These are phyloP conservation scores for Leccinum truebloodii DNA, from an alignment of 768 basidiomycete genomes.

Conservation along the genomic window DNA sequence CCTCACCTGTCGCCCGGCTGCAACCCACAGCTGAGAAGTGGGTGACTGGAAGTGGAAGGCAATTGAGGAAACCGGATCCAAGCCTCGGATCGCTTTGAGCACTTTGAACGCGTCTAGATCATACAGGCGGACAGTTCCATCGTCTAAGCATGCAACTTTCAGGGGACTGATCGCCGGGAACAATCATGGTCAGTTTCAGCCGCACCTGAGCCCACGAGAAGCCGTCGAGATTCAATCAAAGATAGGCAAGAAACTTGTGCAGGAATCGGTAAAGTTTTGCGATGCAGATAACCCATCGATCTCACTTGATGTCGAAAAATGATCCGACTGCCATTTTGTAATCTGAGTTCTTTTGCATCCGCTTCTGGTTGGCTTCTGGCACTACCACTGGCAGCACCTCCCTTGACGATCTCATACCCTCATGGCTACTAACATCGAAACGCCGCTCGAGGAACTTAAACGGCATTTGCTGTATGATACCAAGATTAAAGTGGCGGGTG, in stretches of 20 bases:
- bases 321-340: neutral
- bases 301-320: neutral
- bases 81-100: constrained; percentile 58
- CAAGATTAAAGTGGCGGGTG: constrained; percentile 94
- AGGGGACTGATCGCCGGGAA: neutral
- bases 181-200: constrained; percentile 1
- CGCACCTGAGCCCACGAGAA: constrained; percentile 67
- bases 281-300: constrained; percentile 6
- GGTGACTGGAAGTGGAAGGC: constrained; percentile 45
- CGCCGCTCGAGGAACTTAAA: constrained; percentile 60
- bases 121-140: constrained; percentile 72
- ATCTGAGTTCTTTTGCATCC: neutral
- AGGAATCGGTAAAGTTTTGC: constrained; percentile 41
- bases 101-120: constrained; percentile 59
- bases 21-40: constrained; percentile 61
- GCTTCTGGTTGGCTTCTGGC: too few relatives aligned
- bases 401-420: neutral
- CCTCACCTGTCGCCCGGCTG: constrained; percentile 57
- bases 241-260: constrained; percentile 55
- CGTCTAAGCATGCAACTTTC: constrained; percentile 43
- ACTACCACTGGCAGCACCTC: neutral
- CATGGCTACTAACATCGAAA: constrained; percentile 29
- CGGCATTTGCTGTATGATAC: constrained; percentile 56
- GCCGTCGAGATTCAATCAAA: constrained; percentile 46
- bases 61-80: constrained; percentile 67